A percentile compares a stretch with the other conserved stretches of the same genome.
phyloP scores from a whole-genome alignment of 805 yeast species.

The Starmerella kuoi region DNA sequence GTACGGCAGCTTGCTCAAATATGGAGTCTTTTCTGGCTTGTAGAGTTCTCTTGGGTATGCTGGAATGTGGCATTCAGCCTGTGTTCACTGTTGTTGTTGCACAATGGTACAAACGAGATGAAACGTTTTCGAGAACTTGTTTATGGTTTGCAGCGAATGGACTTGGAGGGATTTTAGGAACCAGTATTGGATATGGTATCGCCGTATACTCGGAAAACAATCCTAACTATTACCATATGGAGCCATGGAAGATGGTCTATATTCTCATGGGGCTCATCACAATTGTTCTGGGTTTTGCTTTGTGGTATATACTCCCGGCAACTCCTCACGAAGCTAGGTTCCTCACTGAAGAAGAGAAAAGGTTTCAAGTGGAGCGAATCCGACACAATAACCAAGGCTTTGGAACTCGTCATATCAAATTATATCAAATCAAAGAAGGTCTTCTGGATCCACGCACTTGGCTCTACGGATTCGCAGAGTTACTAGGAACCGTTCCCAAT shows the following conservation, averaged over 20 bases:
- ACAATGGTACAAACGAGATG: constrained; percentile 42
- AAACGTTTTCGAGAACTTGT: constrained; percentile 37
- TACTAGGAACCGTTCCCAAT: constrained; percentile 37
- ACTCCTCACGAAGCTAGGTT: constrained; percentile 34
- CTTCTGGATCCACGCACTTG: constrained; percentile 40
- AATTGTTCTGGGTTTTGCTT: constrained; percentile 37
- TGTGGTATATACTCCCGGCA: constrained; percentile 44
- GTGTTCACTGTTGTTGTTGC: constrained; percentile 44
- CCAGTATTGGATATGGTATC: constrained; percentile 9
- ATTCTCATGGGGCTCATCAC: constrained; percentile 51
- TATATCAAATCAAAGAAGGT: constrained; percentile 43
- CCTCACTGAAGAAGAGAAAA: constrained; percentile 35
- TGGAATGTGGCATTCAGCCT: constrained; percentile 45
- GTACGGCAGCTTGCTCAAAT: constrained; percentile 36
- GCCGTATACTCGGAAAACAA: constrained; percentile 29
- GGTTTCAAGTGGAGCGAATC: constrained; percentile 40
- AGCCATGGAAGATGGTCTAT: constrained; percentile 47
- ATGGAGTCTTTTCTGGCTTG: constrained; percentile 37
- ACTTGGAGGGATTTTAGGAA: constrained; percentile 29
- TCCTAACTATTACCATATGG: neutral
- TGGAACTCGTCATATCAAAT: constrained; percentile 44
- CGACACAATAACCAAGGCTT: constrained; percentile 46
- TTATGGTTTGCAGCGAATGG: constrained; percentile 37
- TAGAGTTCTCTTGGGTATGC: constrained; percentile 39
- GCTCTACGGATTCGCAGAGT: constrained; percentile 34